Evolutionary conservation across 2,329 filamentous ascomycete genomes (phyloP).

Genomic region (Sporothrix protearum): DNA sequence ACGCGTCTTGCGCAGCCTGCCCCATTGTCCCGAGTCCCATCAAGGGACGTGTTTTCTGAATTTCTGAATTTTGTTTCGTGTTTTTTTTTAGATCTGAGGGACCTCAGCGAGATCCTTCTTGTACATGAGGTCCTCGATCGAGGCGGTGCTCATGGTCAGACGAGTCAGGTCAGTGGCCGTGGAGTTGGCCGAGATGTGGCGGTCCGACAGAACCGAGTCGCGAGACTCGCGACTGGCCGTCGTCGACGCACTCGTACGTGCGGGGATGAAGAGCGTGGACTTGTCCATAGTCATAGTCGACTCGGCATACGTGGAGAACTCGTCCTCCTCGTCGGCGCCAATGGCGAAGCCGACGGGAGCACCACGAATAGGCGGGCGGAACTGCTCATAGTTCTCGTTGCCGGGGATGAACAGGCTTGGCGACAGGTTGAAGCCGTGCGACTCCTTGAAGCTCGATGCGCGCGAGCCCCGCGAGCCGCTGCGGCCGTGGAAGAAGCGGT

Average conservation of each 20-base stretch:
- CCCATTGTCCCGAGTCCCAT: neutral
- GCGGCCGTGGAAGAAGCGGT: constrained; percentile 38
- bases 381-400: constrained; percentile 44
- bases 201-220: constrained; percentile 47
- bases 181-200: constrained; percentile 53
- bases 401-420: constrained; percentile 59
- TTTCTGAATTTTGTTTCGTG: neutral
- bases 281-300: constrained; percentile 37
- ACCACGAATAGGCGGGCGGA: constrained; percentile 35
- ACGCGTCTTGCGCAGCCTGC: neutral
- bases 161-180: constrained; percentile 53
- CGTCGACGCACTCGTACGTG: constrained; percentile 55
- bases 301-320: constrained; percentile 38
- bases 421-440: constrained; percentile 57
- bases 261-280: constrained; percentile 36
- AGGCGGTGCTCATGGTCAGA: constrained; percentile 52
- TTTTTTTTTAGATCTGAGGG: neutral
- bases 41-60: neutral
- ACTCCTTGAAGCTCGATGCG: constrained; percentile 55
- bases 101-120: constrained; percentile 23
- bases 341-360: constrained; percentile 26
- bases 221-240: constrained; percentile 49
- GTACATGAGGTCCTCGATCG: constrained; percentile 35
- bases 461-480: constrained; percentile 41
- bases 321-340: constrained; percentile 34